Base-by-base conservation (phyloP, 345 rosid genomes). In the Eucalyptus victrix region DNA sequence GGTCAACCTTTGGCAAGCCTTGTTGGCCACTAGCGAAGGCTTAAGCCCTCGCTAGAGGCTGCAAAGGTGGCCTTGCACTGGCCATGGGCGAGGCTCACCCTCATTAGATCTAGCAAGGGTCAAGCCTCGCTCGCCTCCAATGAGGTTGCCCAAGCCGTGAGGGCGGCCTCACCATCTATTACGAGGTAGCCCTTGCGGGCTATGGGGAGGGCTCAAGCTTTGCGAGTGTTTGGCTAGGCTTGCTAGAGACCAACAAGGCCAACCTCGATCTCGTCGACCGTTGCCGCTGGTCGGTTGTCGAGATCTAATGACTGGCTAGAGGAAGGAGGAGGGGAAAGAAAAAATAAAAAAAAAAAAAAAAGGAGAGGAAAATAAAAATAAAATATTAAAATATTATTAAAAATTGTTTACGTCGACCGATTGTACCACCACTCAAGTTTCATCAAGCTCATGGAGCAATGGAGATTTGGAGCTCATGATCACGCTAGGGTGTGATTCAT, bases 261-360 rank as follows among this genome's bases (percentile, higher is more conserved):
- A 3, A 51, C 9, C 54, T 17, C 4, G 2, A 51, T 51, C 54
- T 51, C 2, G 1, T 51, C 2, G 0, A 3, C 2, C 1, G 1
- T 51, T 0, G 0, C 2, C 1, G 0, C 0, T 17, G 1, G 23
- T 0, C 0, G 0, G 0, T 51, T 17, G 23, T 1, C 1, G 2
- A 51, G 54, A 2, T 51, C 1, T 17, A 0, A 51, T 0, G 9
- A 51, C 0, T 1, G 1, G 2, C 54, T 17, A 51, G 54, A 51
- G 54, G 54, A 51, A 17, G 54, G 54, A 51, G 54, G 54, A 17
- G 21, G 54, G 4, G 21, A 51, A 51, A 51, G 54, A 17, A 17
- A 51, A 51, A 16, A 6, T 0, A 15, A 15, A 49, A 49, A 49
- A 15, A 0, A 1, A 16, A 16, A 1, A 50, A 50, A 50, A 50